Evolutionary conservation across 2,329 filamentous ascomycete genomes (phyloP).

Genomic region (Achaetomium macrosporum): DNA sequence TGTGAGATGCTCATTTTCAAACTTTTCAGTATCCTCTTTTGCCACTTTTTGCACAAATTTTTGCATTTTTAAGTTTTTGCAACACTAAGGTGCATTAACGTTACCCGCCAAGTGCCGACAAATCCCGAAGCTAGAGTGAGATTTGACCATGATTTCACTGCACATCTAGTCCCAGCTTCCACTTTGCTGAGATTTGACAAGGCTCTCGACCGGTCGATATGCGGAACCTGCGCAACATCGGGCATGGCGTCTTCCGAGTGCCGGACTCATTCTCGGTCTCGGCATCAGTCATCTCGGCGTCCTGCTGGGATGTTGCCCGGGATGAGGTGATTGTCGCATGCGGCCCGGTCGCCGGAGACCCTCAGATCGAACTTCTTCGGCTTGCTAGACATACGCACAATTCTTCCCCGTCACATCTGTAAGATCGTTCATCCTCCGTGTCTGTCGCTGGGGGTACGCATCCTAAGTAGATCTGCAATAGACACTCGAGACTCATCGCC

Average conservation of each 20-base stretch:
- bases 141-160: too few species aligned
- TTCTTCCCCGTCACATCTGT: conserved; percentile 35
- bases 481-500: conserved; percentile 49
- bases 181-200: background rate
- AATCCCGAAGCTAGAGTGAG: too few species aligned
- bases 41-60: too few species aligned
- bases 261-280: conserved; percentile 32
- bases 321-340: conserved; percentile 77
- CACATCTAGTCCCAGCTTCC: too few species aligned
- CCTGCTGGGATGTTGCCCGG: conserved; percentile 77
- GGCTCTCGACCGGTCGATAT: conserved; percentile 43
- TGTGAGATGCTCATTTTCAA: too few species aligned
- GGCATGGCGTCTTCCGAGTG: conserved; percentile 59
- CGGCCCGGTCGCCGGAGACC: conserved; percentile 66
- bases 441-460: background rate
- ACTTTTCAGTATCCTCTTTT: too few species aligned
- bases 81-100: too few species aligned
- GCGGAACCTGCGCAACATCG: conserved; percentile 82
- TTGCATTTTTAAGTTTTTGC: too few species aligned
- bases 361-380: conserved; percentile 66
- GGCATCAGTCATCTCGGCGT: conserved; percentile 61
- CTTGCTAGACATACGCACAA: conserved; percentile 38
- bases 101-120: too few species aligned
- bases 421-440: conserved; percentile 25
- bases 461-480: conserved; percentile 21